A percentile compares a stretch with the other conserved stretches of the same genome.
Conservation (phyloP, 768 basidiomycete genomes). For the Mycena vitilis region DNA sequence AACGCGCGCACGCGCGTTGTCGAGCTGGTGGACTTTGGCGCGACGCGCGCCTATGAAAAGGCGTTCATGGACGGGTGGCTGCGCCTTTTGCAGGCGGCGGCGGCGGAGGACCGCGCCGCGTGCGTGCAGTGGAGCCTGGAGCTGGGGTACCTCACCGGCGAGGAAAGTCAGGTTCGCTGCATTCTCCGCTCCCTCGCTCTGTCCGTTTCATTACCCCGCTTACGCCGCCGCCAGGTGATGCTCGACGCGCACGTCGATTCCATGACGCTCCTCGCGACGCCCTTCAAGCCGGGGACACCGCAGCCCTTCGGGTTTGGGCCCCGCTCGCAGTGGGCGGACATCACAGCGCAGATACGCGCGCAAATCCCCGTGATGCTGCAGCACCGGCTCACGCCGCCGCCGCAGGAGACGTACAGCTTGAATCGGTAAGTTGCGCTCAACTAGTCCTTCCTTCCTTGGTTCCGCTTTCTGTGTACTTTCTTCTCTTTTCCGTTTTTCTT, state of each 20-base stretch:
- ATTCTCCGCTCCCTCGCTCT: not conserved
- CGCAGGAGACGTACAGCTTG: conserved; percentile 92
- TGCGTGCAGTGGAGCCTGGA: conserved; percentile 82
- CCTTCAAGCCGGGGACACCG: conserved; percentile 73
- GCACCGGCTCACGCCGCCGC: conserved; percentile 91
- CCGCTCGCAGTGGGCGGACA: conserved; percentile 70
- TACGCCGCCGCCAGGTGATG: conserved; percentile 68
- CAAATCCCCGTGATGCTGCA: conserved; percentile 92
- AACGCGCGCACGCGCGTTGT: conserved; percentile 75
- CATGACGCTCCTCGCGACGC: conserved; percentile 85
- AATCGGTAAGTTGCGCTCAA: conserved; percentile 69
- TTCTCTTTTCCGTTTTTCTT: too few species aligned
- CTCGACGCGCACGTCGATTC: conserved; percentile 87
- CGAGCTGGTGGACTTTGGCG: conserved; percentile 96
- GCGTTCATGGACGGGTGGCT: conserved; percentile 93
- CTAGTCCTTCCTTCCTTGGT: too few species aligned
- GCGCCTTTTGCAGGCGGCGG: conserved; percentile 83
- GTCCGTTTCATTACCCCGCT: not conserved
- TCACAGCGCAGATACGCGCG: conserved; percentile 81
- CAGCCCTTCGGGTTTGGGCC: conserved; percentile 87
- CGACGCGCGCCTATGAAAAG: conserved; percentile 86
- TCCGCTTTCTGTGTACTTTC: too few species aligned
- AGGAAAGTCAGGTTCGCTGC: conserved; percentile 79
- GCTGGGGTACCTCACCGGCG: conserved; percentile 90
- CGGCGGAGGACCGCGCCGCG: conserved; percentile 69